phyloP scores from a whole-genome alignment of 2,329 filamentous ascomycete species.

The Trichoderma gracile region DNA sequence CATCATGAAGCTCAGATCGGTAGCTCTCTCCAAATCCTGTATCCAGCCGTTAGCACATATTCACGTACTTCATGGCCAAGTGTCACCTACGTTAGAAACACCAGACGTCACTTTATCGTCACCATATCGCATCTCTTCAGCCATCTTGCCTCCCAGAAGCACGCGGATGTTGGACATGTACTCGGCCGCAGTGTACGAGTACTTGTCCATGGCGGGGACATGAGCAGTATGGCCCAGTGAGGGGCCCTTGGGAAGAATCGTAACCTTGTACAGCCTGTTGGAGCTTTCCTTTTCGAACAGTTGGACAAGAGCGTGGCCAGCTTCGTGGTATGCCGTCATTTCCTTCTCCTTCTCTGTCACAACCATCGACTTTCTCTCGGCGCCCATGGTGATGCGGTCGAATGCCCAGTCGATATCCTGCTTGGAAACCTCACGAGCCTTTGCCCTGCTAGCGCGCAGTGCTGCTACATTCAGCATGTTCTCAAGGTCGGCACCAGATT shows the following conservation, averaged over 20 bases:
- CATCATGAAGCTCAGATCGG: conserved; percentile 80
- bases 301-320: conserved; percentile 87
- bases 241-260: conserved; percentile 87
- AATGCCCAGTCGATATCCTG: conserved; percentile 95
- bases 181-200: conserved; percentile 82
- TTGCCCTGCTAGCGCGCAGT: conserved; percentile 87
- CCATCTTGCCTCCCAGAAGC: conserved; percentile 81
- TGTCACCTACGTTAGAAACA: conserved; percentile 67
- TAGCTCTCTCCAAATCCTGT: conserved; percentile 82
- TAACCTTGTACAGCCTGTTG: conserved; percentile 90
- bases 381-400: conserved; percentile 96
- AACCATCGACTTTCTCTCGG: conserved; percentile 84
- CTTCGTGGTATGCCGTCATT: conserved; percentile 95
- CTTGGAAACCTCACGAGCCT: conserved; percentile 72
- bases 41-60: background rate
- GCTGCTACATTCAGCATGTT: conserved; percentile 97
- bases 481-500: conserved; percentile 93
- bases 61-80: background rate
- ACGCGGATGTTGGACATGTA: conserved; percentile 79
- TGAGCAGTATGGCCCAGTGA: conserved; percentile 84
- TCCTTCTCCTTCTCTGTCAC: conserved; percentile 93
- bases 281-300: conserved; percentile 73
- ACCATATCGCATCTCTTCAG: conserved; percentile 89
- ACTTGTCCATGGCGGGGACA: conserved; percentile 89
- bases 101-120: conserved; percentile 89